Percentiles rank a stretch among this genome's conserved stretches.
Evolutionary conservation across 1,284 basidiomycete genomes (phyloP).

Genomic region (Naganishia cerealis): DNA sequence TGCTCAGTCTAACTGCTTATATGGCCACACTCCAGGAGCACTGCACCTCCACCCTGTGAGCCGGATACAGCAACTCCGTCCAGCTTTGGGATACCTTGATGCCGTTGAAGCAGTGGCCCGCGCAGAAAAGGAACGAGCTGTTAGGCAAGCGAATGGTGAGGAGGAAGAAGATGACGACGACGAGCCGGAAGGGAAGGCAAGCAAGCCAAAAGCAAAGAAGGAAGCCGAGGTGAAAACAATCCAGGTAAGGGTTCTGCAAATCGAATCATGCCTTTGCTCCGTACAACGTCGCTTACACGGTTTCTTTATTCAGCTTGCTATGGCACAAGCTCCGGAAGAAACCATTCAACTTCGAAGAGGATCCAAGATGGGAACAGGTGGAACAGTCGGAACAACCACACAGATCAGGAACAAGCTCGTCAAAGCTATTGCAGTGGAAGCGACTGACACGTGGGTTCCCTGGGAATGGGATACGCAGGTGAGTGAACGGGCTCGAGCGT

Average conservation of each 20-base stretch:
- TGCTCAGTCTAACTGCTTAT: not conserved
- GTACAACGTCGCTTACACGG: not conserved
- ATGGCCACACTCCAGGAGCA: slow-evolving; percentile 41
- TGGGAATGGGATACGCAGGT: slow-evolving; percentile 44
- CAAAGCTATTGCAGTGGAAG: slow-evolving; percentile 43
- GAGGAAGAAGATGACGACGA: slow-evolving; percentile 44
- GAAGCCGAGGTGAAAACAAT: slow-evolving; percentile 33
- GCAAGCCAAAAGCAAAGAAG: slow-evolving; percentile 35
- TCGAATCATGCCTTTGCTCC: not conserved
- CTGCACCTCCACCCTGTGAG: slow-evolving; percentile 50
- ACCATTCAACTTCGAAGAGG: slow-evolving; percentile 28
- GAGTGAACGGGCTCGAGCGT: slow-evolving; percentile 22
- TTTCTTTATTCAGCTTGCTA: slow-evolving; percentile 14
- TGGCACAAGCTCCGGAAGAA: slow-evolving; percentile 18
- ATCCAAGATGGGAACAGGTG: slow-evolving; percentile 47
- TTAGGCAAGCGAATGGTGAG: slow-evolving; percentile 26
- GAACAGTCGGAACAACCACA: slow-evolving; percentile 50
- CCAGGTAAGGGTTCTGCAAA: slow-evolving; percentile 15
- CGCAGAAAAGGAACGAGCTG: slow-evolving; percentile 33
- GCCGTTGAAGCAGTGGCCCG: slow-evolving; percentile 40
- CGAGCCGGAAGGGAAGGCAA: slow-evolving; percentile 34
- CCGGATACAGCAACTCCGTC: slow-evolving; percentile 48
- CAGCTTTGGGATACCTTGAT: slow-evolving; percentile 49
- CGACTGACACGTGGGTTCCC: slow-evolving; percentile 49
- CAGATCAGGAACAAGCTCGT: slow-evolving; percentile 54